Percentiles rank a stretch among this genome's conserved stretches.
phyloP scores from a whole-genome alignment of 2,329 filamentous ascomycete species.

The Fusarium setosum region DNA sequence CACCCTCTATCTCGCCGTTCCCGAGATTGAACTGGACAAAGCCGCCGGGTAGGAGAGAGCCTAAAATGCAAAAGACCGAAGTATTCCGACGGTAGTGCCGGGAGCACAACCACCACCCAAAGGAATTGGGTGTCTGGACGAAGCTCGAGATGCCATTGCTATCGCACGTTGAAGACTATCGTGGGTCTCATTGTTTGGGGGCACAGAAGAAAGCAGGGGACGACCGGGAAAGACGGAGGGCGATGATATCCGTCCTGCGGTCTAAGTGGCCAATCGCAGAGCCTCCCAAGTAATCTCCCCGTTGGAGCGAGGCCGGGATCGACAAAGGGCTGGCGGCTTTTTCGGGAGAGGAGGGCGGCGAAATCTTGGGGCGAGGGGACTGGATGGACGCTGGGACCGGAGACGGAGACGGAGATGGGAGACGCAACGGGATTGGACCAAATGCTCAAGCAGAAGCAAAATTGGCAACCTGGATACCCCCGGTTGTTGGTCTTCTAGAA shows the following conservation, averaged over 20 bases:
- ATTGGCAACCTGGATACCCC: conserved; percentile 26
- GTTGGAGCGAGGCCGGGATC: conserved; percentile 30
- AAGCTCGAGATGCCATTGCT: conserved; percentile 18
- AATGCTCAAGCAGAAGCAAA: conserved; percentile 10
- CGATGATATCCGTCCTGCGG: conserved; percentile 19
- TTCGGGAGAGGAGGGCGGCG: conserved; percentile 2
- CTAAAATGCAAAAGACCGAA: conserved; percentile 6
- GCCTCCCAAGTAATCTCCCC: conserved; percentile 27
- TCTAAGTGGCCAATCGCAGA: conserved; percentile 28
- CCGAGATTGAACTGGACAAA: background rate
- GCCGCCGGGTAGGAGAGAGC: conserved; percentile 6
- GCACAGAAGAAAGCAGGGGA: conserved; percentile 22
- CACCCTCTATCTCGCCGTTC: background rate
- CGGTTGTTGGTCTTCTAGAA: conserved; percentile 41
- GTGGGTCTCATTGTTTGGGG: conserved; percentile 13
- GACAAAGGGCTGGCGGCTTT: conserved; percentile 28
- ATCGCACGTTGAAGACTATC: background rate
- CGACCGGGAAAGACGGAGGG: conserved; percentile 34
- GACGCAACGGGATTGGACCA: conserved; percentile 11
- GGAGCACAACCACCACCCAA: background rate
- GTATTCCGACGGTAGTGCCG: conserved; percentile 2
- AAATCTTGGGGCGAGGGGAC: conserved; percentile 18
- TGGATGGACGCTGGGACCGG: background rate
- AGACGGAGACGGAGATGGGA: conserved; percentile 10
- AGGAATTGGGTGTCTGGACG: conserved; percentile 7